Conservation (phyloP, 768 basidiomycete genomes). For the Lactarius quietus region DNA sequence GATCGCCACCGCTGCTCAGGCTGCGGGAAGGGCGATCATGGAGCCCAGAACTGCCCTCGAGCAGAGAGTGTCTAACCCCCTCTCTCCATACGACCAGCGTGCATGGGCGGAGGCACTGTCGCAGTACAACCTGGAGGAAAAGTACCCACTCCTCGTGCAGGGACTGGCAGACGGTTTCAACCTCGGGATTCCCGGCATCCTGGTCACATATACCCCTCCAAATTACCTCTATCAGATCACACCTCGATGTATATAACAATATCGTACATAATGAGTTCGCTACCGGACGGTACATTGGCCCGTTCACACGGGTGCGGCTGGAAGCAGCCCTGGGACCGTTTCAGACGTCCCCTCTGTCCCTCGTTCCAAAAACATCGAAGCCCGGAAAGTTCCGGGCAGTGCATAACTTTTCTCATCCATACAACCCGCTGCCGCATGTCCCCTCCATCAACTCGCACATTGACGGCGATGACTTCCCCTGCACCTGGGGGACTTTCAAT, state of each 20-base stretch:
- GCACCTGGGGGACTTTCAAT: neutral
- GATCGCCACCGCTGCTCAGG: no score
- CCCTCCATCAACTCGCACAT: no score
- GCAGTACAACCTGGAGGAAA: no score
- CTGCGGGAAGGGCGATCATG: no score
- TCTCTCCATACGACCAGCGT: no score
- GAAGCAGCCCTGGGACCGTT: constrained; percentile 37
- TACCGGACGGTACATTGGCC: constrained; percentile 29
- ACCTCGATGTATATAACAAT: constrained; percentile 18
- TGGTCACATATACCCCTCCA: constrained; percentile 31
- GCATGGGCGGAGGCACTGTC: no score
- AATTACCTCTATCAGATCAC: constrained; percentile 32
- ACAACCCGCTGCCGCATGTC: neutral
- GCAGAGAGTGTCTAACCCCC: no score
- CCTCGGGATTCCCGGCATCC: constrained; percentile 34
- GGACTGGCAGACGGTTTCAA: constrained; percentile 35
- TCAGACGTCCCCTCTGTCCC: constrained; percentile 25
- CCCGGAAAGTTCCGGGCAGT: constrained; percentile 35
- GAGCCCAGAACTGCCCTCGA: no score
- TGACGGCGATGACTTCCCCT: no score
- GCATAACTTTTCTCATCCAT: constrained; percentile 40
- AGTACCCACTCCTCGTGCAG: constrained; percentile 28
- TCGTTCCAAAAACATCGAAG: constrained; percentile 37
- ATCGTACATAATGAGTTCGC: constrained; percentile 25
- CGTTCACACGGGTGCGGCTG: constrained; percentile 26